Base-by-base conservation (phyloP, 352 stramenopile species). In the Pythium pyrilobum region DNA sequence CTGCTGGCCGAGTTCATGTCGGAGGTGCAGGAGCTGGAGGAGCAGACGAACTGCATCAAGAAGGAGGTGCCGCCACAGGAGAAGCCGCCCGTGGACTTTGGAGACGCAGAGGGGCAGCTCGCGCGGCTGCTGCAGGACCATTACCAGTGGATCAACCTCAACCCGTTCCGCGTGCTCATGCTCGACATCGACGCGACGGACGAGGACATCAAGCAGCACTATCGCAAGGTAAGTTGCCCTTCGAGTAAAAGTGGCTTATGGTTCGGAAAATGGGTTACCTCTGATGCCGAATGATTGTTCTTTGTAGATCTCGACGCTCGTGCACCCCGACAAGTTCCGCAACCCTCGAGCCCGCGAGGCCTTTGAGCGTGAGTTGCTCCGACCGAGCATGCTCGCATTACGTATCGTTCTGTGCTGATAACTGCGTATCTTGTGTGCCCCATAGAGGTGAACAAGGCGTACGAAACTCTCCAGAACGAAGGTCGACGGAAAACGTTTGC, bases 161-260 rank as follows among this genome's bases (percentile, higher is more conserved):
- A 96, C 25, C 86, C 86, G 7, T 96, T 87, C 52, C 64, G 81
- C 36, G 86, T 96, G 27, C 68, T 96, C 21, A 95, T 96, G 86
- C 72, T 96, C 33, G 77, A 93, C 31, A 81, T 71, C 20, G 84
- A 92, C 37, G 86, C 86, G 4, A 87, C 79, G 1, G 82, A 95
- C 24, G 86, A 96, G 33, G 82, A 96, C 36, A 95, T 96, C 76
- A 93, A 93, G 60, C 84, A 95, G 70, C 84, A 93, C 67, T 96
- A 96, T 38, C 76, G 84, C 45, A 96, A 96, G 71, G 82, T 88
- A 43, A 4, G 33, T 20, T 27, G 10, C 13, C 16, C 6, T 36
- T 25, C 4, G 20, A 33, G 31, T 28, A 20, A 12, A 15, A 20
- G 29, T 40, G n/a, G n/a, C n/a, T n/a, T n/a, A n/a, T n/a, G n/a